phyloP scores from a whole-genome alignment of 1,284 basidiomycete species.

The Cryptococcus sp. region DNA sequence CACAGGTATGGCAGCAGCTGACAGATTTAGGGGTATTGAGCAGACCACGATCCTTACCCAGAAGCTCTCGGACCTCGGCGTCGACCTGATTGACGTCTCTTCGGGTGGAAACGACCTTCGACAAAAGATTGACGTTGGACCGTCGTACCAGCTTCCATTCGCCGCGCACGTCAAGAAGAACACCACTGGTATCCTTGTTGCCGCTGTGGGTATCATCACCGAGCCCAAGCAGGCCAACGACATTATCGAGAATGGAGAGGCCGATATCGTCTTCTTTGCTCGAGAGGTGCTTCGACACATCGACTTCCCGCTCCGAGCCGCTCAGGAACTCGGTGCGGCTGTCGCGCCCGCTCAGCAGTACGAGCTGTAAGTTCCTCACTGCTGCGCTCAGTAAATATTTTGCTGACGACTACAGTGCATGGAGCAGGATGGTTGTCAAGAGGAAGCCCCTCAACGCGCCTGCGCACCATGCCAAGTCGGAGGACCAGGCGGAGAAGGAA shows the following conservation, averaged over 20 bases:
- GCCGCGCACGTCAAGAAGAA: slow-evolving; percentile 63
- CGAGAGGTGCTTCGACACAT: slow-evolving; percentile 52
- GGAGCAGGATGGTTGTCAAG: slow-evolving; percentile 50
- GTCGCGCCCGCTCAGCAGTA: slow-evolving; percentile 45
- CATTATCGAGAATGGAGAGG: slow-evolving; percentile 59
- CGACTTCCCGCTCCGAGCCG: slow-evolving; percentile 45
- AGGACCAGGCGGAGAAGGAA: slow-evolving; percentile 25
- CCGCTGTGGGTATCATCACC: slow-evolving; percentile 69
- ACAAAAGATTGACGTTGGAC: slow-evolving; percentile 55
- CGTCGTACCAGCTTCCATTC: slow-evolving; percentile 69
- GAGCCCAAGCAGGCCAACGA: slow-evolving; percentile 60
- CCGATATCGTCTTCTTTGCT: slow-evolving; percentile 64
- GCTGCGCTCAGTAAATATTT: not conserved
- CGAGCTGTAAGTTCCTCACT: slow-evolving; percentile 22
- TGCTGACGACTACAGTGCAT: slow-evolving; percentile 53
- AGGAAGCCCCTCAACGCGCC: slow-evolving; percentile 20
- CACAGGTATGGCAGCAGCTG: not conserved
- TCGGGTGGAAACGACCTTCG: slow-evolving; percentile 62
- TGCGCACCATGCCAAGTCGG: slow-evolving; percentile 11
- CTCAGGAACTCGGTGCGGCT: slow-evolving; percentile 40
- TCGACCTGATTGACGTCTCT: slow-evolving; percentile 68
- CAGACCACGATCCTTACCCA: slow-evolving; percentile 60
- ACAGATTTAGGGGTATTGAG: slow-evolving; percentile 61
- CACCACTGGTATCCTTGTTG: slow-evolving; percentile 55
- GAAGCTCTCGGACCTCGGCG: slow-evolving; percentile 57